Evolutionary conservation across 331 rosid species (phyloP), one percentile per base, ranked within the genome.

Genomic region (Quercus lobata): DNA sequence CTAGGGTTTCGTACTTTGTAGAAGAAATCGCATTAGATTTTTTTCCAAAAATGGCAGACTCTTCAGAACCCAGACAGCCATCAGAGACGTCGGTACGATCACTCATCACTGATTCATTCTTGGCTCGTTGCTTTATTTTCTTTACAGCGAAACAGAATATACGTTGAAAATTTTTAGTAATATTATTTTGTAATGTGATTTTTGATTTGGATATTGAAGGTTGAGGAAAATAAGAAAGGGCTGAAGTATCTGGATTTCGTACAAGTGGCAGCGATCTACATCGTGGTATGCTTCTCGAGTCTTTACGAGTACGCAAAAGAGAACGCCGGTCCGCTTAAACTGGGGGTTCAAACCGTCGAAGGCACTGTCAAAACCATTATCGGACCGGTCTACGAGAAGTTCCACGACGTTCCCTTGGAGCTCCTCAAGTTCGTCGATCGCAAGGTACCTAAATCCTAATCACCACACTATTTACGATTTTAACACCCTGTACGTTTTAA

Each of bases 221-320:
- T 32, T 27, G 76, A 72, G 57, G 61, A 54, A 12, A 35, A 79
- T 27, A 80, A 69, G 85, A 79, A 80, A 34, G 73, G 8, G 1
- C 84, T 89, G 44, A 86, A 86, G 83, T 78, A 89, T 78, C 76
- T 89, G 83, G 86, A 84, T 9, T 86, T 86, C 73, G 84, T 84
- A 5, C 86, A 80, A 82, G 84, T 78, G 70, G 90, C 87, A 27
- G 86, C 83, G 76, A 84, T 82, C 58, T 86, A 86, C 69, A 37
- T 46, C n/a, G 5, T 60, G 7, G 62, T 82, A 19, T 84, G 87
- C 82, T 74, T 86, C 81, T 54, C 86, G 2, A 82, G 55, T 24
- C 25, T 89, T 27, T 89, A 89, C 73, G 84, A 82, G 53, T 82
- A 46, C 80, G 88, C 92, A 16, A 89, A 86, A 76, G 90, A 82